Evolutionary conservation across 1,284 basidiomycete species (phyloP).

Genomic region (Bjerkandera adusta): DNA sequence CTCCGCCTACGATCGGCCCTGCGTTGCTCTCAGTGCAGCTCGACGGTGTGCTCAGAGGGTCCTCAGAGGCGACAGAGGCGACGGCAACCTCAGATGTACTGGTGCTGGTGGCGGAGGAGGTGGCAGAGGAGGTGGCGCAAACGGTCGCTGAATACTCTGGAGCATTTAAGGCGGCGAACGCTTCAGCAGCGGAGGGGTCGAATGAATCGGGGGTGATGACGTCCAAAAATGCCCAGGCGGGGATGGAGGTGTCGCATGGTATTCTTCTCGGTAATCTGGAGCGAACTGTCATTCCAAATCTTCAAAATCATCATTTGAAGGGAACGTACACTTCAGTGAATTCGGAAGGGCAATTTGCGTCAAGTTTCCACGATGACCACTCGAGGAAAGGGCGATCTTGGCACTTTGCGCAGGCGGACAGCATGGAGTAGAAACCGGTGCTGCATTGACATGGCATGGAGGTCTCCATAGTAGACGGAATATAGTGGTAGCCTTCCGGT

Average conservation of each 20-base stretch:
- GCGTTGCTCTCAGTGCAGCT: slow-evolving; percentile 4
- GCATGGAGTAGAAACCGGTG: slow-evolving; percentile 17
- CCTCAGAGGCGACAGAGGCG: too few relatives aligned
- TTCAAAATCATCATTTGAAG: too few relatives aligned
- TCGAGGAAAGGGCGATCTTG: slow-evolving; percentile 8
- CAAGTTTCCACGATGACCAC: too few relatives aligned
- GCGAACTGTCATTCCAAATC: too few relatives aligned
- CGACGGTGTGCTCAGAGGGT: background rate
- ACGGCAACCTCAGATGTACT: background rate
- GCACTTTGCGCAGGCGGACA: slow-evolving; percentile 15
- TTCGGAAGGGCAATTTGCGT: too few relatives aligned
- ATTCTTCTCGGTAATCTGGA: slow-evolving; percentile 12
- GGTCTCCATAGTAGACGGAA: slow-evolving; percentile 3
- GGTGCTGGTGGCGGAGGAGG: background rate
- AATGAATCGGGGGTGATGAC: slow-evolving; percentile 12
- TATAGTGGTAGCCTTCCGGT: slow-evolving; percentile 13
- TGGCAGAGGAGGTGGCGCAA: background rate
- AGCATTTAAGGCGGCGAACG: background rate
- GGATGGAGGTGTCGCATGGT: slow-evolving; percentile 16
- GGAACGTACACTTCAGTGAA: too few relatives aligned
- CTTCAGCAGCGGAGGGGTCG: slow-evolving; percentile 16
- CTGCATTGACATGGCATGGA: slow-evolving; percentile 18
- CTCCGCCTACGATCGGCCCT: slow-evolving; percentile 12
- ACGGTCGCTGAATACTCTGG: slow-evolving; percentile 11
- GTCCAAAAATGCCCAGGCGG: slow-evolving; percentile 18